A percentile compares a stretch with the other conserved stretches of the same genome.
Conservation (phyloP, 1,284 basidiomycete species). For the Ceratobasidium sp. region DNA sequence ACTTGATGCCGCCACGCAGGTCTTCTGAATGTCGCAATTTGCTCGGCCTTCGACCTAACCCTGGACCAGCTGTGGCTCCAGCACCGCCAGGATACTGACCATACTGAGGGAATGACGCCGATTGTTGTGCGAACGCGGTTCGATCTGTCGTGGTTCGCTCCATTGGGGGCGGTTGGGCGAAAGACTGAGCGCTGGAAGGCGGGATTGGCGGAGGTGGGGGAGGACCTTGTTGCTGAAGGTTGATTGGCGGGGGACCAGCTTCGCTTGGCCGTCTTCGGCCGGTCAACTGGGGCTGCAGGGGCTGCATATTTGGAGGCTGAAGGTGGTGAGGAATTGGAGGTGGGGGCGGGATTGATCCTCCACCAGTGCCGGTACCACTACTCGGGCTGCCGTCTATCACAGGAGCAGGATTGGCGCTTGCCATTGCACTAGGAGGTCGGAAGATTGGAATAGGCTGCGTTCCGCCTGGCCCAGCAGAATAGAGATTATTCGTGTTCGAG, state of each 20-base stretch:
- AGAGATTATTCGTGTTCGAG: slow-evolving; percentile 14
- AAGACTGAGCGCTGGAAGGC: slow-evolving; percentile 12
- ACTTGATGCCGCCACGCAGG: slow-evolving; percentile 20
- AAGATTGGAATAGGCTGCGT: slow-evolving; percentile 34
- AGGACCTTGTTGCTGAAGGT: slow-evolving; percentile 19
- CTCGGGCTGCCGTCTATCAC: slow-evolving; percentile 16
- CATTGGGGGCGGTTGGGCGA: background rate
- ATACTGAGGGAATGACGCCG: slow-evolving; percentile 35
- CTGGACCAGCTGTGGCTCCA: background rate
- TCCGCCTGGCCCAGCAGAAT: background rate
- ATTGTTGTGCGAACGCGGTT: slow-evolving; percentile 25
- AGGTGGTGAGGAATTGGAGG: slow-evolving; percentile 34
- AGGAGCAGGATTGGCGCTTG: background rate
- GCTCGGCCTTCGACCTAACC: slow-evolving; percentile 18
- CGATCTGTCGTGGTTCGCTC: background rate
- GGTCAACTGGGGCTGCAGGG: slow-evolving; percentile 22
- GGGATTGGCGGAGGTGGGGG: slow-evolving; percentile 21
- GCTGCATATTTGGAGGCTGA: slow-evolving; percentile 10
- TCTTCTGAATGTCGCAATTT: slow-evolving; percentile 35
- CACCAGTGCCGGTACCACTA: slow-evolving; percentile 33
- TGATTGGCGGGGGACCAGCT: slow-evolving; percentile 9
- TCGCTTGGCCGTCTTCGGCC: slow-evolving; percentile 26
- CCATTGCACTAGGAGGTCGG: slow-evolving; percentile 29
- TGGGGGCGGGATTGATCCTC: slow-evolving; percentile 28
- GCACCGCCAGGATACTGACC: slow-evolving; percentile 15